phyloP scores from a whole-genome alignment of 2,329 filamentous ascomycete genomes.

The Venturiaceae sp. region DNA sequence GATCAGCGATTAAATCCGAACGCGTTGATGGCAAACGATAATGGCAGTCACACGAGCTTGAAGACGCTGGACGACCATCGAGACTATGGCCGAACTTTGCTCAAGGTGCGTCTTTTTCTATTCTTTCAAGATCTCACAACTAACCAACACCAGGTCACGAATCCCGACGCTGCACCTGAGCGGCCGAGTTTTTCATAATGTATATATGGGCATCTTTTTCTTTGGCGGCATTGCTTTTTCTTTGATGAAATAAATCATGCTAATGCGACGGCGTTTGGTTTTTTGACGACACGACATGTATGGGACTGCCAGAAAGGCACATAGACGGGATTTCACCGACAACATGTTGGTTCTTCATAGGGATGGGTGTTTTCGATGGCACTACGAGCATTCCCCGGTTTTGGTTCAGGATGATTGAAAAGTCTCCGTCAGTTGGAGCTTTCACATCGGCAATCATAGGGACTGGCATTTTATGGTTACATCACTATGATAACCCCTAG shows the following conservation, averaged over 20 bases:
- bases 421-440: background rate
- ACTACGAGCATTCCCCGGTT: background rate
- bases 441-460: background rate
- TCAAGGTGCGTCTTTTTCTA: slow-evolving; percentile 24
- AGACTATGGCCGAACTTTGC: slow-evolving; percentile 37
- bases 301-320: background rate
- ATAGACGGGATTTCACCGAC: background rate
- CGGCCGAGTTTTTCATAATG: slow-evolving; percentile 4
- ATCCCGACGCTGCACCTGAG: slow-evolving; percentile 5
- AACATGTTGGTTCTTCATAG: background rate
- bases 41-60: slow-evolving; percentile 34
- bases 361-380: background rate
- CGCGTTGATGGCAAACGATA: slow-evolving; percentile 35
- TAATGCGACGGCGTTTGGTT: slow-evolving; percentile 1
- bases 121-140: background rate
- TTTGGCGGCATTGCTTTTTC: background rate
- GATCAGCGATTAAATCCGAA: slow-evolving; percentile 40
- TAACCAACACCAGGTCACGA: slow-evolving; percentile 5
- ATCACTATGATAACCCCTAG: background rate
- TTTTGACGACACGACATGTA: background rate
- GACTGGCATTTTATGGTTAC: background rate
- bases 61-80: slow-evolving; percentile 35
- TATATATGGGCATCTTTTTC: background rate
- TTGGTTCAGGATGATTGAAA: background rate
- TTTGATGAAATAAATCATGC: slow-evolving; percentile 2